A percentile compares a stretch with the other conserved stretches of the same genome.
Conservation (phyloP, 257 asterid species). For the Rhazya stricta region DNA sequence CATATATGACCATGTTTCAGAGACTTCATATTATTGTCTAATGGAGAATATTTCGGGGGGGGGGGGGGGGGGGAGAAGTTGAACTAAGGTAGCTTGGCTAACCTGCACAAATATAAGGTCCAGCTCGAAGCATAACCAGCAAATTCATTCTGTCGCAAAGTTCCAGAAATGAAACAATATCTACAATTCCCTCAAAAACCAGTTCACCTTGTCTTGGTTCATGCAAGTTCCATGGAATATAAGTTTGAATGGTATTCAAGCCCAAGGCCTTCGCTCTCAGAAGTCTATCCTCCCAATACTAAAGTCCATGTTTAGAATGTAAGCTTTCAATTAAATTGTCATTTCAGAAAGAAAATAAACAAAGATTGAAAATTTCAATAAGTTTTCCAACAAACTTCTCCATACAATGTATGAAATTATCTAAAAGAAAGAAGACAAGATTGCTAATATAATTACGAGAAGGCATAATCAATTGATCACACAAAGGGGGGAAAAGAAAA, state of each 20-base stretch:
- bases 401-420: not conserved
- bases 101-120: slow-evolving; percentile 98
- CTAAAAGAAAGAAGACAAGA: not conserved
- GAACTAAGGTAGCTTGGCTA: slow-evolving; percentile 21
- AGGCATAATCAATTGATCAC: not conserved
- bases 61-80: too few relatives aligned
- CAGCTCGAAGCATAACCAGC: slow-evolving; percentile 92
- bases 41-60: too few relatives aligned
- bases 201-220: slow-evolving; percentile 69
- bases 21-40: not conserved
- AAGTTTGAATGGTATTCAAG: slow-evolving; percentile 84
- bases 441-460: not conserved
- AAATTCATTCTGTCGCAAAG: slow-evolving; percentile 78
- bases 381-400: not conserved
- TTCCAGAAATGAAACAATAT: slow-evolving; percentile 64
- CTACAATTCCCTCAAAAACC: slow-evolving; percentile 76
- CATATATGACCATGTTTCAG: not conserved
- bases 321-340: slow-evolving; percentile 13
- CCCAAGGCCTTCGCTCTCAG: slow-evolving; percentile 96
- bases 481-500: not conserved
- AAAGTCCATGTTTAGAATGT: slow-evolving; percentile 22
- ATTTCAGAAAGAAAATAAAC: slow-evolving; percentile 4
- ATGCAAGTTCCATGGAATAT: slow-evolving; percentile 95
- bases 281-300: slow-evolving; percentile 98
- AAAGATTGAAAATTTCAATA: not conserved